These are phyloP conservation scores for Carex scoparia DNA, from an alignment of 176 grass and related monocot species.

Conservation along the genomic window DNA sequence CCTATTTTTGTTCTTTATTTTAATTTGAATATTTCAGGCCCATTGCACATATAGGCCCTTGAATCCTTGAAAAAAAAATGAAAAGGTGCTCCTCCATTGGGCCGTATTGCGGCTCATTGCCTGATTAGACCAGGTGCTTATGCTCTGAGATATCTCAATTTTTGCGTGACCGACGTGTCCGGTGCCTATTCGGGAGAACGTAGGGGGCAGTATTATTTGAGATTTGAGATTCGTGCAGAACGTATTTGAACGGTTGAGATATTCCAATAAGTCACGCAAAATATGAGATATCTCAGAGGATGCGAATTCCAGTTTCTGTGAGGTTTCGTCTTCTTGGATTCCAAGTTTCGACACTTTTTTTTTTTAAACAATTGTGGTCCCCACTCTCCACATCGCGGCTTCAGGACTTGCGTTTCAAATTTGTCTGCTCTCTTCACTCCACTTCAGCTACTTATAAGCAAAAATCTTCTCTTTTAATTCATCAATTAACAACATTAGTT, in stretches of 20 bases:
- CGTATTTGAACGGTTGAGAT: too few species aligned
- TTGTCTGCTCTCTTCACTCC: neutral
- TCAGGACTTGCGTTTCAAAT: neutral
- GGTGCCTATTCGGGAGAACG: too few species aligned
- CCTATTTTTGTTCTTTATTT: neutral
- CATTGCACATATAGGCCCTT: neutral
- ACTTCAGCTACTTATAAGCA: neutral
- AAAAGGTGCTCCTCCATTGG: neutral
- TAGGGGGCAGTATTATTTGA: too few species aligned
- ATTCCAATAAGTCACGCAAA: too few species aligned
- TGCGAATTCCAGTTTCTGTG: neutral
- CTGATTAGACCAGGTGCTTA: too few species aligned
- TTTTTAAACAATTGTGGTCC: neutral
- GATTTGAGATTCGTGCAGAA: too few species aligned
- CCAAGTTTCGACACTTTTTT: neutral
- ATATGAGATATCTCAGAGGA: too few species aligned
- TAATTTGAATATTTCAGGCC: neutral
- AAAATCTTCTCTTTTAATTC: neutral
- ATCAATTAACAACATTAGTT: neutral
- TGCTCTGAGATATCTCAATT: too few species aligned
- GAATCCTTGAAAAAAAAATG: neutral
- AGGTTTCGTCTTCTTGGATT: neutral
- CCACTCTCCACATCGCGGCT: too few species aligned
- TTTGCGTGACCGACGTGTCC: too few species aligned
- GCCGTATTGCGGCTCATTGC: neutral